Conservation (phyloP, 2,329 filamentous ascomycete genomes). For the Lecanicillium sp. region DNA sequence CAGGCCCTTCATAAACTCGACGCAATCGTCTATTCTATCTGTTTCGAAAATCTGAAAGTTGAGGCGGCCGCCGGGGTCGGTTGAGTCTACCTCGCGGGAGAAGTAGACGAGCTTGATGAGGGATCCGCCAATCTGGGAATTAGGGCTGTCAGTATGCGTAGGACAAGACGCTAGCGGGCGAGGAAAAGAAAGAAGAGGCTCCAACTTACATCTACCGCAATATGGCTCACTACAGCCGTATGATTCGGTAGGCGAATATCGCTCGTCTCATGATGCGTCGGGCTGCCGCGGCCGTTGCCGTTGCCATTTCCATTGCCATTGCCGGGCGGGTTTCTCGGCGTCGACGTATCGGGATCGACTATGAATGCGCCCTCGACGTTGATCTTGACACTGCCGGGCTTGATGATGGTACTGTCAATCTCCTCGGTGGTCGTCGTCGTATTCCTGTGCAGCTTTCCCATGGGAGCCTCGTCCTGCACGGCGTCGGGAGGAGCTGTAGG, state of each 20-base stretch:
- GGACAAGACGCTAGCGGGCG: too few species aligned
- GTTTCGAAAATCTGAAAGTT: constrained; percentile 98
- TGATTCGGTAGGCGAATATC: constrained; percentile 97
- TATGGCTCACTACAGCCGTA: constrained; percentile 89
- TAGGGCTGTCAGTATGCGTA: constrained; percentile 9
- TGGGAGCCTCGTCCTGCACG: neutral
- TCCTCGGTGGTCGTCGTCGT: constrained; percentile 43
- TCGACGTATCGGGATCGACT: constrained; percentile 67
- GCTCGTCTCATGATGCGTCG: constrained; percentile 61
- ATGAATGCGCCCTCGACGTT: constrained; percentile 97
- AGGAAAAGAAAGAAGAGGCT: constrained; percentile 9
- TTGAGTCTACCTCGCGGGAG: constrained; percentile 73
- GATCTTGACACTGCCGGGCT: constrained; percentile 73
- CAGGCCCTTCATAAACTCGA: constrained; percentile 81
- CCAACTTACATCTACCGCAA: constrained; percentile 79
- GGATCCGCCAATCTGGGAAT: constrained; percentile 77
- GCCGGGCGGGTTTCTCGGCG: constrained; percentile 32
- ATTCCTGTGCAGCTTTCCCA: constrained; percentile 1
- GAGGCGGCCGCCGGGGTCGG: constrained; percentile 75
- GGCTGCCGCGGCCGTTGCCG: constrained; percentile 35
- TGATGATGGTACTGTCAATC: constrained; percentile 52
- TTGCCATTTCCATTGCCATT: constrained; percentile 15
- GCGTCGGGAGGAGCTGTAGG: neutral
- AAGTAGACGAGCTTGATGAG: constrained; percentile 97
- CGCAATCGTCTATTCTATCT: constrained; percentile 84